Conservation (phyloP, 2,329 filamentous ascomycete species). For the Aureobasidium melanogenum region DNA sequence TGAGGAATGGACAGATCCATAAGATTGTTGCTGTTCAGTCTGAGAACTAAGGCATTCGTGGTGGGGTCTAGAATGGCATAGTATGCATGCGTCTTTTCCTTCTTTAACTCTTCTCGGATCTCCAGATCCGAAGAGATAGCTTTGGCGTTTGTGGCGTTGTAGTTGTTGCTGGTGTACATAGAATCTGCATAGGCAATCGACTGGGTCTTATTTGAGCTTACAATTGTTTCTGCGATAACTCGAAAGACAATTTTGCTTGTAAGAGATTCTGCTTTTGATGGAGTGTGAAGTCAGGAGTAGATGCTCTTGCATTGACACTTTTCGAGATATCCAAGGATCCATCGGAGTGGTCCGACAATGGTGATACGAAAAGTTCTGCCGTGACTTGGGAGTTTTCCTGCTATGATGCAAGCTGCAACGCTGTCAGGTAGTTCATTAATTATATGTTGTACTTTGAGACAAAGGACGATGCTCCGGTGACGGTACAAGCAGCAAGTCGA, state of each 20-base stretch:
- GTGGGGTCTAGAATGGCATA: background rate
- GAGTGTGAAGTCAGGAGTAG: too few relatives aligned
- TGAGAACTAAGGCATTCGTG: conserved; percentile 15
- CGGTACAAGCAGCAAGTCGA: background rate
- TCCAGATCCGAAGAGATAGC: background rate
- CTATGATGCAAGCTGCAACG: background rate
- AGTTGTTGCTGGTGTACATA: background rate
- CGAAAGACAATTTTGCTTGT: too few relatives aligned
- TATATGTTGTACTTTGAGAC: background rate
- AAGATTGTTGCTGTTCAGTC: background rate
- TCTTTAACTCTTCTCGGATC: background rate
- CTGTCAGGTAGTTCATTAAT: background rate
- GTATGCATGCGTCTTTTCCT: background rate
- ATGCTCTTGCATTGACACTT: too few relatives aligned
- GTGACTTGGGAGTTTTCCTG: background rate
- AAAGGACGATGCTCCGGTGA: background rate
- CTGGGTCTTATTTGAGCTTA: too few relatives aligned
- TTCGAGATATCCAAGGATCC: background rate
- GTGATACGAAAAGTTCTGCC: background rate
- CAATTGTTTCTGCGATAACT: too few relatives aligned
- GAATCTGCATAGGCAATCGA: too few relatives aligned
- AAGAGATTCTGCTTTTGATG: too few relatives aligned
- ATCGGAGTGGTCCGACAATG: too few relatives aligned
- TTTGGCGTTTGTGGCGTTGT: background rate
- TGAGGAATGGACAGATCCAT: background rate